These are phyloP conservation scores for Apiotrichum porosum DNA, from an alignment of 1,284 basidiomycete species.

Conservation along the genomic window DNA sequence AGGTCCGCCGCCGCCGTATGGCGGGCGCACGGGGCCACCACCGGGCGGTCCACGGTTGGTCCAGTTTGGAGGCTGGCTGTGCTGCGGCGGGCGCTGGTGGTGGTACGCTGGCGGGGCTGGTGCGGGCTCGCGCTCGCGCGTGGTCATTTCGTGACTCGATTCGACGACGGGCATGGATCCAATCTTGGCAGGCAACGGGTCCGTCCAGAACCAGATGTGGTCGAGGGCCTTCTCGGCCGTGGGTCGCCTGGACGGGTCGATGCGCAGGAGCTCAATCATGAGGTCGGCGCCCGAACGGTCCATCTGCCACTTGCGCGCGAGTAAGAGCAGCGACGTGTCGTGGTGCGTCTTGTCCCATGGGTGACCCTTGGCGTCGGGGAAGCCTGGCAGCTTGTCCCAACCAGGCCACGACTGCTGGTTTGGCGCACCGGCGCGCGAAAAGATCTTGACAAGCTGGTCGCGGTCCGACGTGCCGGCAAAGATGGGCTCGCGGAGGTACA, in stretches of 20 bases:
- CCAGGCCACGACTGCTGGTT: constrained; percentile 71
- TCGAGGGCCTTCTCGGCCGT: constrained; percentile 53
- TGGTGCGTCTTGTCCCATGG: constrained; percentile 33
- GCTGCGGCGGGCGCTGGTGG: not conserved
- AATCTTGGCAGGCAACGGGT: constrained; percentile 76
- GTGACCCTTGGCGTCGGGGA: constrained; percentile 58
- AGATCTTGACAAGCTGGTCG: constrained; percentile 87
- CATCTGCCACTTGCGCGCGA: constrained; percentile 36
- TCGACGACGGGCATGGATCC: constrained; percentile 47
- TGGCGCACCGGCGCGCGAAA: constrained; percentile 80
- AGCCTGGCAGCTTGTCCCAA: constrained; percentile 70
- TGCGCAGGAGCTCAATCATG: constrained; percentile 50
- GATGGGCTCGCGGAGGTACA: constrained; percentile 85
- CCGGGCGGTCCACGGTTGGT: not conserved
- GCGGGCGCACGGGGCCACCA: not conserved
- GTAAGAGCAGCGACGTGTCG: constrained; percentile 24
- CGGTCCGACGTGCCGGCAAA: constrained; percentile 81
- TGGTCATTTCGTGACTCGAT: constrained; percentile 43
- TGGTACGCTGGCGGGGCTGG: not conserved
- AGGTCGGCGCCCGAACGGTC: constrained; percentile 44
- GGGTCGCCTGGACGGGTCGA: constrained; percentile 54
- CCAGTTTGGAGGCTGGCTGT: too few species aligned
- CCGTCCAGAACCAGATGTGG: constrained; percentile 63
- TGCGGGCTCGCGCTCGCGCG: constrained; percentile 13
- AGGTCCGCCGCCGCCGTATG: too few species aligned